Conservation (phyloP, 2,329 filamentous ascomycete genomes). For the Microdochium trichocladiopsis region DNA sequence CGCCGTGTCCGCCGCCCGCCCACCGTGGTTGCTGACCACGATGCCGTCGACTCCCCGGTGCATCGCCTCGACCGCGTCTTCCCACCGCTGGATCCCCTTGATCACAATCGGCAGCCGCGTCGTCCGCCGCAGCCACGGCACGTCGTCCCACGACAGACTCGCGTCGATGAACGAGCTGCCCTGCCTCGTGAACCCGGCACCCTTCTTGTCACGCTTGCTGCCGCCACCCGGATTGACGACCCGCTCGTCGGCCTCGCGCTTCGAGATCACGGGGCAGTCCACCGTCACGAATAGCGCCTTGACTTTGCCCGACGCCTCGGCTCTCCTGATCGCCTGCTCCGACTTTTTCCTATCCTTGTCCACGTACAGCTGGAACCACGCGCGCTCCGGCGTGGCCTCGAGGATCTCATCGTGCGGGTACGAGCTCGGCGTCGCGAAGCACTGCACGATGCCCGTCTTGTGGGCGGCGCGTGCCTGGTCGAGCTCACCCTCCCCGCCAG, state of each 20-base stretch:
- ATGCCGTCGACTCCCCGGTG: slow-evolving; percentile 59
- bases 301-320: slow-evolving; percentile 2
- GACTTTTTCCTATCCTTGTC: slow-evolving; percentile 5
- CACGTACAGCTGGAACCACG: slow-evolving; percentile 8
- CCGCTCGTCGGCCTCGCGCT: slow-evolving; percentile 41
- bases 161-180: slow-evolving; percentile 52
- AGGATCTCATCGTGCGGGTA: slow-evolving; percentile 5
- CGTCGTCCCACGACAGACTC: slow-evolving; percentile 54
- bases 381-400: slow-evolving; percentile 1
- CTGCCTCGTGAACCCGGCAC: slow-evolving; percentile 45
- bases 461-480: not conserved
- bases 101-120: slow-evolving; percentile 45
- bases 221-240: slow-evolving; percentile 5
- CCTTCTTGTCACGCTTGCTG: slow-evolving; percentile 34
- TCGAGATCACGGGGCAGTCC: slow-evolving; percentile 49
- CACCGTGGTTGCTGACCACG: slow-evolving; percentile 65
- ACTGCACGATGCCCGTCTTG: not conserved
- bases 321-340: not conserved
- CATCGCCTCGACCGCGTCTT: slow-evolving; percentile 54
- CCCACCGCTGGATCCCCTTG: slow-evolving; percentile 63
- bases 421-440: slow-evolving; percentile 1
- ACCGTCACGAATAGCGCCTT: slow-evolving; percentile 45
- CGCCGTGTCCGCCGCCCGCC: slow-evolving; percentile 43
- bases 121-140: slow-evolving; percentile 54
- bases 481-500: slow-evolving; percentile 3